Evolutionary conservation across 345 rosid genomes (phyloP), one percentile per base, ranked within the genome.

Genomic region (Brassica nigra): DNA sequence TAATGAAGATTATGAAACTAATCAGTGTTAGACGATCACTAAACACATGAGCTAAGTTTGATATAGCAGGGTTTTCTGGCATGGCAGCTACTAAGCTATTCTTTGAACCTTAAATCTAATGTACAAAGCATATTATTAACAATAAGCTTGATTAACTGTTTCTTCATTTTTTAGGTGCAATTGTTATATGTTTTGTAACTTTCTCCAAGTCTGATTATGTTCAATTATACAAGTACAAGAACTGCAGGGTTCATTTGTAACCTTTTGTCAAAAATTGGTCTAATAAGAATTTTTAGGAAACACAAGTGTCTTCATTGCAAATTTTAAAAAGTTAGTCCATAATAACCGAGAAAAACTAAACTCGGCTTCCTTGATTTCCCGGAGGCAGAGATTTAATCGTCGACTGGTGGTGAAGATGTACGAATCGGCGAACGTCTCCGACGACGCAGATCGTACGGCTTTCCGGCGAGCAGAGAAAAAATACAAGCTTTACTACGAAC

Each of bases 391-490:
- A 14, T 14, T 61, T 9, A 55, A 70, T 28, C 36, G 33, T 33
- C 66, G 67, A 65, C 8, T 11, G 1, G 49, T 52, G 49, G 10
- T 15, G 65, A 66, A 72, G 42, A 95, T 95, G 99, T 95, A 88
- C 82, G 92, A 85, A 69, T 58, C 90, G 52, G 85, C 88, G 39
- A 80, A 76, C n/a, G 68, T 69, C 54, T 52, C 84, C n/a, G 95
- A 86, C 33, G 93, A 88, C 23, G 81, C 80, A 7, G 81, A 81
- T 62, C 86, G 86, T 71, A 90, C 97, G 34, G 96, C 91, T 64
- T 95, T 92, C 81, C 85, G 95, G 81, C 83, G 76, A 82, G 89
- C 97, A n/a, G 97, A 92, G 90, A 95, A 92, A 94, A 80, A 89
- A 80, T 95, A 90, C 92, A 95, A 91, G 78, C 88, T 95, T 15